phyloP scores from a whole-genome alignment of 306 rosid species.

The Quercus rubra region DNA sequence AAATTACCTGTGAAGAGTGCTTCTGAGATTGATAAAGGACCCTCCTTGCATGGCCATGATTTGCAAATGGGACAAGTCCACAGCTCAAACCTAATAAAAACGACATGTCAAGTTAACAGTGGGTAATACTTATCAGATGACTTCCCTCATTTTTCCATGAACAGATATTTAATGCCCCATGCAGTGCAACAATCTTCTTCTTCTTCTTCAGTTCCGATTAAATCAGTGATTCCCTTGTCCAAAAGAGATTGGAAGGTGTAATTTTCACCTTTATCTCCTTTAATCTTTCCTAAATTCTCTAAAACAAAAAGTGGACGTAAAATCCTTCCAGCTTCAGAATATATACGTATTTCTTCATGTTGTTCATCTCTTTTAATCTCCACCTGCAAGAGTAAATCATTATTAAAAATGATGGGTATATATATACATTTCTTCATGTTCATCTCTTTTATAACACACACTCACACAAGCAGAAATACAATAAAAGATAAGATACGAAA shows the following conservation, averaged over 20 bases:
- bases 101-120: constrained; percentile 92
- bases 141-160: constrained; percentile 51
- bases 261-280: constrained; percentile 45
- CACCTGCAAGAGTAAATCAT: constrained; percentile 46
- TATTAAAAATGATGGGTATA: not conserved
- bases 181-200: constrained; percentile 90
- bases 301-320: constrained; percentile 89
- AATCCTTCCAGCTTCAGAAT: constrained; percentile 92
- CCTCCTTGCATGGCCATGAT: constrained; percentile 96
- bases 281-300: constrained; percentile 55
- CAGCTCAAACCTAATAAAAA: constrained; percentile 82
- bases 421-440: too few species aligned
- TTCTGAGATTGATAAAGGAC: constrained; percentile 89
- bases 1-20: constrained; percentile 95
- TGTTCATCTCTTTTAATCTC: constrained; percentile 81
- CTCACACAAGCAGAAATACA: too few species aligned
- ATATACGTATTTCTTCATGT: constrained; percentile 74
- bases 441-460: too few species aligned
- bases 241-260: constrained; percentile 56
- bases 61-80: constrained; percentile 81
- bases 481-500: too few species aligned
- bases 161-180: constrained; percentile 65
- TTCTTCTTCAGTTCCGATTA: constrained; percentile 94
- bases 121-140: constrained; percentile 53
- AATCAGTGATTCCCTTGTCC: constrained; percentile 71